Evolutionary conservation across 495 filamentous ascomycete species (phyloP).

Genomic region (Tetracladium setigerum): DNA sequence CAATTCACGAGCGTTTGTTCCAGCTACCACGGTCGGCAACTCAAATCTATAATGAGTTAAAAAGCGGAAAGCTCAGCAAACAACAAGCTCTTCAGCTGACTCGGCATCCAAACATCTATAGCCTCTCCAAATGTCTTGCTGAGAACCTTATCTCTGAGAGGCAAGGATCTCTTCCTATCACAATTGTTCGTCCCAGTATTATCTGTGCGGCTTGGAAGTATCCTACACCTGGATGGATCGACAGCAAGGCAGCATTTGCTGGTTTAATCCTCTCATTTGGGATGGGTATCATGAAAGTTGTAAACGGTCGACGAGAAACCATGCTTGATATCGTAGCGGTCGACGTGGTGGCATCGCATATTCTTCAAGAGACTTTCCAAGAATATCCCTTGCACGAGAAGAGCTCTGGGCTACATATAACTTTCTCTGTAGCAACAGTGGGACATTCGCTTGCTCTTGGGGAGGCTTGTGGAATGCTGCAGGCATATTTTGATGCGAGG

Average conservation of each 20-base stretch:
- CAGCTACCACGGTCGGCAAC: background rate
- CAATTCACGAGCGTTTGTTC: background rate
- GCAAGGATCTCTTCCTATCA: background rate
- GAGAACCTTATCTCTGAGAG: slow-evolving; percentile 3
- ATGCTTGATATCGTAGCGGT: background rate
- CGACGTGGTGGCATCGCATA: background rate
- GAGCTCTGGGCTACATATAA: no score
- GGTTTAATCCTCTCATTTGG: background rate
- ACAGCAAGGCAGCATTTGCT: slow-evolving; percentile 4
- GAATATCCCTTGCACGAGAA: no score
- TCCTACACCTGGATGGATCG: slow-evolving; percentile 11
- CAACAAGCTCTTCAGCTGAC: background rate
- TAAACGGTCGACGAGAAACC: background rate
- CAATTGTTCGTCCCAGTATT: slow-evolving; percentile 12
- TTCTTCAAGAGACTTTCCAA: no score
- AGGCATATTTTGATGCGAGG: no score
- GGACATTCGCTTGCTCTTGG: no score
- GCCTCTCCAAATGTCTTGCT: slow-evolving; percentile 7
- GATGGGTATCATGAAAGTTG: background rate
- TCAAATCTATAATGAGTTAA: background rate
- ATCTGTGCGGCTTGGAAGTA: slow-evolving; percentile 3
- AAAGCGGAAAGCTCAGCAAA: background rate
- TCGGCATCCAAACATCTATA: slow-evolving; percentile 7
- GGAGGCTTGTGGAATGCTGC: no score
- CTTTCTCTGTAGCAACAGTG: no score